phyloP scores from a whole-genome alignment of 2,329 filamentous ascomycete genomes.

The Fusarium denticulatum region DNA sequence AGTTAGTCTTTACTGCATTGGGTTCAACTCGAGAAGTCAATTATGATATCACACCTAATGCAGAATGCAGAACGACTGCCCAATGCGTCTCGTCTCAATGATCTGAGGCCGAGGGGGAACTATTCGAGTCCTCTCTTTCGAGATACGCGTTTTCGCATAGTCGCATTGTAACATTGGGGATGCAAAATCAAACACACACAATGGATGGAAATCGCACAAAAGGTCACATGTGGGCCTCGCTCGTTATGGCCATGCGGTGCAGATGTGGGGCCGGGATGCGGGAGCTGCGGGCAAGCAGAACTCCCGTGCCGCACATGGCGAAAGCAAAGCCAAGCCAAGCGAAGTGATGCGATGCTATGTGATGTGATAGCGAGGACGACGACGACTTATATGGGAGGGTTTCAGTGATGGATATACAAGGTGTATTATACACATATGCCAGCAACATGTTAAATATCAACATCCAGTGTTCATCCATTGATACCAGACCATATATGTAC shows the following conservation, averaged over 20 bases:
- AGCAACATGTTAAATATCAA: not conserved
- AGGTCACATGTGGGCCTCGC: not conserved
- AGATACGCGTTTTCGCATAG: constrained; percentile 24
- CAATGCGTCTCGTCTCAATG: not conserved
- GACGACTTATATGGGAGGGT: not conserved
- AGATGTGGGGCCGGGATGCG: constrained; percentile 33
- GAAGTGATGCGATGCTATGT: not conserved
- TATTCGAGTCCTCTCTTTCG: not conserved
- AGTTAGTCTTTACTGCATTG: not conserved
- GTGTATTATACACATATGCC: not conserved
- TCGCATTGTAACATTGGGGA: constrained; percentile 9
- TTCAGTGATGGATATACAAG: not conserved
- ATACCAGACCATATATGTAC: not conserved
- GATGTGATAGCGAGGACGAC: not conserved
- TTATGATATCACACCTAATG: not conserved
- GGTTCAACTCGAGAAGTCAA: not conserved
- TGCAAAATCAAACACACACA: not conserved
- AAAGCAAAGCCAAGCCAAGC: not conserved
- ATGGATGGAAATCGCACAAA: not conserved
- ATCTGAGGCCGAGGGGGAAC: not conserved
- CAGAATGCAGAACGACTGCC: not conserved
- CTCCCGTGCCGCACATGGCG: not conserved
- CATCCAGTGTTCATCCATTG: not conserved
- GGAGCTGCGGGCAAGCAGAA: too few relatives aligned
- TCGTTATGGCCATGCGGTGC: constrained; percentile 22